Evolutionary conservation across 129 eudicot species (phyloP).

Genomic region (Tanacetum coccineum): DNA sequence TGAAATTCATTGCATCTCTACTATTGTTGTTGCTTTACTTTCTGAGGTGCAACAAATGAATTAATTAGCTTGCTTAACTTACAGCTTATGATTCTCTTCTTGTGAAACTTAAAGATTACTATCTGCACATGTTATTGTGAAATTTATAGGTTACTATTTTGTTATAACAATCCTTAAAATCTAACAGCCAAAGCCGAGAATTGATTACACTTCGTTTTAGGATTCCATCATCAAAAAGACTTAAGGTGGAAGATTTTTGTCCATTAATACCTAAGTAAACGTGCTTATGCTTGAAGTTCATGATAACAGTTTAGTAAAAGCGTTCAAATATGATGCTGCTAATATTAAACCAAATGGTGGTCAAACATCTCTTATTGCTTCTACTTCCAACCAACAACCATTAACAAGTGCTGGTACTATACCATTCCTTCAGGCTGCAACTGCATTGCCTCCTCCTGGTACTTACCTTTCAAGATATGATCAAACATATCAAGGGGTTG

Average conservation of each 20-base stretch:
- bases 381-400: constrained; percentile 37
- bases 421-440: constrained; percentile 90
- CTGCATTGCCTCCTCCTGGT: constrained; percentile 85
- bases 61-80: not conserved
- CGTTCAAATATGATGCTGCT: constrained; percentile 46
- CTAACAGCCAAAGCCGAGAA: constrained; percentile 89
- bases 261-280: too few relatives aligned
- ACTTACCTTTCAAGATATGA: constrained; percentile 71
- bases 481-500: constrained; percentile 55
- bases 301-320: constrained; percentile 84
- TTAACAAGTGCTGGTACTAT: constrained; percentile 51
- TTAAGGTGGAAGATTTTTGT: too few relatives aligned
- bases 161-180: constrained; percentile 3
- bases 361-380: constrained; percentile 37
- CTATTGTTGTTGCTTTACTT: constrained; percentile 93
- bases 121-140: too few relatives aligned
- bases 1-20: constrained; percentile 97
- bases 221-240: too few relatives aligned
- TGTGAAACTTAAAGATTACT: not conserved
- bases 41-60: constrained; percentile 53
- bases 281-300: too few relatives aligned
- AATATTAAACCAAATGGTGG: constrained; percentile 46
- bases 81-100: not conserved
- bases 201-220: constrained; percentile 86
- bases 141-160: not conserved